These are phyloP conservation scores for Epichloe gansuensis DNA, from an alignment of 2,329 filamentous ascomycete species.

Conservation along the genomic window DNA sequence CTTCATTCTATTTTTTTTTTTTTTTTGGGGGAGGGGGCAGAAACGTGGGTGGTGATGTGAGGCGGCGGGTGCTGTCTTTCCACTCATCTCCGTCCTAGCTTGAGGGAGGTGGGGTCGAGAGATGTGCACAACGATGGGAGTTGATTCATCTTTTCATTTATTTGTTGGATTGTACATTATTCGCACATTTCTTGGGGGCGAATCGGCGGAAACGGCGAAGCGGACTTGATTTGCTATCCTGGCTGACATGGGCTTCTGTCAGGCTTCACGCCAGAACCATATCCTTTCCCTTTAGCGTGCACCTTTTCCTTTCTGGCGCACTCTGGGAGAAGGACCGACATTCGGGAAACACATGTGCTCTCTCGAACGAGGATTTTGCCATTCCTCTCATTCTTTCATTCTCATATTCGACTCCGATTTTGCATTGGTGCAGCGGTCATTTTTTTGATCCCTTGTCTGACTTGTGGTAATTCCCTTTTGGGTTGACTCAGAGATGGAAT, in stretches of 20 bases:
- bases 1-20: conserved; percentile 12
- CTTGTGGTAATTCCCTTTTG: conserved; percentile 16
- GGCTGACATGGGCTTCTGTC: background rate
- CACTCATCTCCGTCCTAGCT: conserved; percentile 10
- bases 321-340: background rate
- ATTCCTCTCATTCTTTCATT: conserved; percentile 1
- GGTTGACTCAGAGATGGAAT: conserved; percentile 15
- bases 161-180: conserved; percentile 32
- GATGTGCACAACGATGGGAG: conserved; percentile 3
- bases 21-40: background rate
- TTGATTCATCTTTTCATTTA: conserved; percentile 15
- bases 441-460: conserved; percentile 6
- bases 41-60: background rate
- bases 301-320: background rate
- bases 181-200: conserved; percentile 23
- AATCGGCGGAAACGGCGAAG: conserved; percentile 24
- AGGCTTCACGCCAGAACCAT: background rate
- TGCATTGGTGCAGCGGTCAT: conserved; percentile 13
- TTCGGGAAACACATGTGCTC: background rate
- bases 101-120: conserved; percentile 1
- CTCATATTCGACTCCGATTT: background rate
- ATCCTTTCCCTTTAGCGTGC: background rate
- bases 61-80: background rate
- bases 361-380: background rate
- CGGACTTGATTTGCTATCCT: conserved; percentile 18